These are phyloP conservation scores for Vitis hybrid DNA, from an alignment of 177 flowering plant species.

Conservation along the genomic window DNA sequence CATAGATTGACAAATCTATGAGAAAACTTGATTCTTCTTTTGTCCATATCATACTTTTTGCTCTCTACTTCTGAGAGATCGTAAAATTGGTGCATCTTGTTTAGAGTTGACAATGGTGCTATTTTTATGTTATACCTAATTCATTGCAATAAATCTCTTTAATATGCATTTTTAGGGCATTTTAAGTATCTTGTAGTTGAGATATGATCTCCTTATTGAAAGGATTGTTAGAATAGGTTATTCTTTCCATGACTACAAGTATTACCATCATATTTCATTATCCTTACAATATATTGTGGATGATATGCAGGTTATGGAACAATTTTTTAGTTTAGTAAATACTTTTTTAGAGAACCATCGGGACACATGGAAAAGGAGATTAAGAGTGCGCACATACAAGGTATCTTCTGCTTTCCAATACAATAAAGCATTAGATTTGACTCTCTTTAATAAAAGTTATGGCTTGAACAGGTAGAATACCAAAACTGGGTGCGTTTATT, in stretches of 20 bases:
- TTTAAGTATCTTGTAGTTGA: neutral
- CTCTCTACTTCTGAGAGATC: neutral
- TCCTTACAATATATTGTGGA: slow-evolving; percentile 2
- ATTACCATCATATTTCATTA: neutral
- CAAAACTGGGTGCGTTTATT: too few species aligned
- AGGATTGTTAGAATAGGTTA: neutral
- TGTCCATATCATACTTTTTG: neutral
- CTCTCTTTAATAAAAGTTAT: neutral
- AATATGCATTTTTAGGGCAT: neutral
- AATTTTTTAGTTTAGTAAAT: slow-evolving; percentile 90
- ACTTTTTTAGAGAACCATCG: slow-evolving; percentile 78
- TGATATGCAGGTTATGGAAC: slow-evolving; percentile 91
- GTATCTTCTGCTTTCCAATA: slow-evolving; percentile 32
- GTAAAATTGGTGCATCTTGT: neutral
- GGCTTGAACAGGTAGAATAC: too few species aligned
- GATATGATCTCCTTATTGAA: neutral
- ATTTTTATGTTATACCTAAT: neutral
- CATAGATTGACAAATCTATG: neutral
- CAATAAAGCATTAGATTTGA: neutral
- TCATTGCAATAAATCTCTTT: neutral
- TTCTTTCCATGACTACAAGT: neutral
- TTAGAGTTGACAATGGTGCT: neutral
- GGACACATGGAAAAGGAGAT: slow-evolving; percentile 82
- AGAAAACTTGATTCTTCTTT: neutral
- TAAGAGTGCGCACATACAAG: slow-evolving; percentile 93